Evolutionary conservation across 1,284 basidiomycete species (phyloP).

Genomic region (Trichosporon coremiiforme): DNA sequence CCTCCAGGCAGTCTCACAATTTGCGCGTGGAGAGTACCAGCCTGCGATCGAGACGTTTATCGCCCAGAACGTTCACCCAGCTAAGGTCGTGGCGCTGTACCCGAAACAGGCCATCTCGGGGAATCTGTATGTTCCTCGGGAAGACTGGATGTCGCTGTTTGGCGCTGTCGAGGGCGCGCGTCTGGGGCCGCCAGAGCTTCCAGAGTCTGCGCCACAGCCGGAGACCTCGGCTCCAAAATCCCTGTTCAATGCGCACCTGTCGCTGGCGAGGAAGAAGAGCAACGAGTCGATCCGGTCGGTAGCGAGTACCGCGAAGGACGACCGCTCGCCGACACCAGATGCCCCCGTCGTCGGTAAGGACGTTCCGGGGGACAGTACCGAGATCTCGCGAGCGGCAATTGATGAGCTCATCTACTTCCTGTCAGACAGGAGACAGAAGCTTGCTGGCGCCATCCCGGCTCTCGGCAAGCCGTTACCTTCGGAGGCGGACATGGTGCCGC

Average conservation of each 20-base stretch:
- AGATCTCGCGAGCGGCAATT: slow-evolving; percentile 49
- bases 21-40: slow-evolving; percentile 59
- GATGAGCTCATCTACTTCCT: slow-evolving; percentile 63
- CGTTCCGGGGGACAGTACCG: neutral
- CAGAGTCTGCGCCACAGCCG: neutral
- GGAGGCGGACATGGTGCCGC: slow-evolving; percentile 47
- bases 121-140: slow-evolving; percentile 66
- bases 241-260: slow-evolving; percentile 23
- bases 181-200: slow-evolving; percentile 40
- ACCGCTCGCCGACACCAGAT: slow-evolving; percentile 22
- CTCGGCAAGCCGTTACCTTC: slow-evolving; percentile 69
- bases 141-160: slow-evolving; percentile 78
- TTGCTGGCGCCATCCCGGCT: slow-evolving; percentile 70
- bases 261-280: slow-evolving; percentile 43
- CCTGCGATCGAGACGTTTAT: slow-evolving; percentile 82
- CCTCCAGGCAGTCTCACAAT: slow-evolving; percentile 75
- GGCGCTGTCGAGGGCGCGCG: slow-evolving; percentile 66
- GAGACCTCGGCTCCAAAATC: slow-evolving; percentile 5
- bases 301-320: slow-evolving; percentile 25
- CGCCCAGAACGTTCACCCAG: slow-evolving; percentile 85
- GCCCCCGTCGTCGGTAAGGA: slow-evolving; percentile 7
- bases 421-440: slow-evolving; percentile 80
- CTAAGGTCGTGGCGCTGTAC: slow-evolving; percentile 88
- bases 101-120: slow-evolving; percentile 75
- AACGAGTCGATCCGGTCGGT: slow-evolving; percentile 40